Percentiles rank a stretch among this genome's conserved stretches.
These are phyloP conservation scores for Fusarium napiforme DNA, from an alignment of 2,329 filamentous ascomycete species.

Conservation along the genomic window DNA sequence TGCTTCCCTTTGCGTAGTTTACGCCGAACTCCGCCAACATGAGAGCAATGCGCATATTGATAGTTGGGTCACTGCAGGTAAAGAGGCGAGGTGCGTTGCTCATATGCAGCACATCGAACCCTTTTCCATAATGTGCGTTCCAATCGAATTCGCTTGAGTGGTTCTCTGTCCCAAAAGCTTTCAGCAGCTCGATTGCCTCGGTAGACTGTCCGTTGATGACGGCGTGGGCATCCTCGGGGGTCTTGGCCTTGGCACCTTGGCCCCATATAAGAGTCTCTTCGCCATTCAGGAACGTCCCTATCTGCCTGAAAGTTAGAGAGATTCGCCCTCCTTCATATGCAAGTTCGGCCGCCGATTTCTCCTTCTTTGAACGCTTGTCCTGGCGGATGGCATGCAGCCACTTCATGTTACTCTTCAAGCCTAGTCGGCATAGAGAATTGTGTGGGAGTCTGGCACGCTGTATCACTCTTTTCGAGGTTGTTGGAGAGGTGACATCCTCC, in stretches of 20 bases:
- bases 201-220: conserved; percentile 77
- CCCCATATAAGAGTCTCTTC: conserved; percentile 83
- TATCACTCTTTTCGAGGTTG: conserved; percentile 57
- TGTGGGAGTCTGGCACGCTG: conserved; percentile 82
- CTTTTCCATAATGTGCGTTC: conserved; percentile 77
- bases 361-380: conserved; percentile 77
- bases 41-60: conserved; percentile 62
- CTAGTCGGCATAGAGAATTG: conserved; percentile 88
- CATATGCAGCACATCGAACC: conserved; percentile 86
- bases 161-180: conserved; percentile 88
- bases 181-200: conserved; percentile 75
- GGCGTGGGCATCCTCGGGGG: conserved; percentile 64
- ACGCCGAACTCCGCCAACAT: conserved; percentile 62
- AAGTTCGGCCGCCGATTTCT: conserved; percentile 76
- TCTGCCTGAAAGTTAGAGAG: conserved; percentile 89
- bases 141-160: conserved; percentile 77
- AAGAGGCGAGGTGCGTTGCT: conserved; percentile 63
- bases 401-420: conserved; percentile 80
- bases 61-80: conserved; percentile 57
- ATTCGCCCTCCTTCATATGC: conserved; percentile 83
- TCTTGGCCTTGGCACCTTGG: conserved; percentile 83
- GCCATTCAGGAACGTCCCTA: conserved; percentile 82
- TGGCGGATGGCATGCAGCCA: conserved; percentile 94
- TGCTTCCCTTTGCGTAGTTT: conserved; percentile 58
- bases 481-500: conserved; percentile 16